These are phyloP conservation scores for Pilasporangium apinafurcum DNA, from an alignment of 352 stramenopile genomes.

Conservation along the genomic window DNA sequence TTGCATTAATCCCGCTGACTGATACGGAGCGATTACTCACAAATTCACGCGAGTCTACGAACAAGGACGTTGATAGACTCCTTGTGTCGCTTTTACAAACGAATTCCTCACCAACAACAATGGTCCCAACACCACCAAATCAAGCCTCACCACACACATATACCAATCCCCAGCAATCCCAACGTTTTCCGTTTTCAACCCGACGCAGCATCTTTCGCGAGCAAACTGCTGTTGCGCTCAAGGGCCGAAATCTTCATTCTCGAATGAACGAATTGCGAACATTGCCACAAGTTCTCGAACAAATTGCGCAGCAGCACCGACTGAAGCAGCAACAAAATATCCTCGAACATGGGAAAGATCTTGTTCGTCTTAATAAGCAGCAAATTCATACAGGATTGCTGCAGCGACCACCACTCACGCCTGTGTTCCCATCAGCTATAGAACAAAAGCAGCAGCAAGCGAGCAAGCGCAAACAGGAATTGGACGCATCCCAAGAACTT, in stretches of 20 bases:
- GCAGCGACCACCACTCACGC: constrained; percentile 42
- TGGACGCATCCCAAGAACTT: constrained; percentile 35
- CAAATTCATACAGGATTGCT: constrained; percentile 24
- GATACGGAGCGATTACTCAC: constrained; percentile 23
- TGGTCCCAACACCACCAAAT: not conserved
- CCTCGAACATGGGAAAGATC: constrained; percentile 33
- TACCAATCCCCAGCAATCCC: not conserved
- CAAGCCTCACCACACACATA: not conserved
- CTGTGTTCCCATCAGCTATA: constrained; percentile 42
- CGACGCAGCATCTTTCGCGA: constrained; percentile 39
- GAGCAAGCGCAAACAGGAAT: constrained; percentile 40
- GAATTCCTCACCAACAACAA: constrained; percentile 3
- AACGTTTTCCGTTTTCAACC: constrained; percentile 28
- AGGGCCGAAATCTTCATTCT: constrained; percentile 38
- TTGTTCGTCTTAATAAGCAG: constrained; percentile 42
- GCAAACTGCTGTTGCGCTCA: constrained; percentile 42
- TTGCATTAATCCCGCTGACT: constrained; percentile 7
- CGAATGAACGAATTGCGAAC: constrained; percentile 51
- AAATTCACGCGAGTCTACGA: constrained; percentile 24
- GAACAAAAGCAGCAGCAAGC: constrained; percentile 45
- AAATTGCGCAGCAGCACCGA: constrained; percentile 26
- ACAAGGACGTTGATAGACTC: constrained; percentile 34
- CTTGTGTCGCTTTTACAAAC: constrained; percentile 31
- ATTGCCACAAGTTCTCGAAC: constrained; percentile 41
- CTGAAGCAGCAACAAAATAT: constrained; percentile 33